These are phyloP conservation scores for Phaffomyces antillensis DNA, from an alignment of 805 yeast genomes.

Conservation along the genomic window DNA sequence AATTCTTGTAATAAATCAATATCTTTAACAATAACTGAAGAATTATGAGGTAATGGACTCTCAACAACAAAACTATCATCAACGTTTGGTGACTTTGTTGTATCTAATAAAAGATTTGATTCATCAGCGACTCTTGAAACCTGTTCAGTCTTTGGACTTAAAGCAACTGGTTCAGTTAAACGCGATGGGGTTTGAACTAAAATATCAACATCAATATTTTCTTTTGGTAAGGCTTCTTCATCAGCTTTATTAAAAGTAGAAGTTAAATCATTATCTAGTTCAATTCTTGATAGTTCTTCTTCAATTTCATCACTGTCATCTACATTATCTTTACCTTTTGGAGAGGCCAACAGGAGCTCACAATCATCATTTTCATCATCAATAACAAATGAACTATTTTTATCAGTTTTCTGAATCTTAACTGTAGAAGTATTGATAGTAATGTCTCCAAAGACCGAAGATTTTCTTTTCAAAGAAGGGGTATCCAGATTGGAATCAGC, in stretches of 20 bases:
- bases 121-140: slow-evolving; percentile 16
- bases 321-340: too few relatives aligned
- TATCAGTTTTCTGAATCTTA: slow-evolving; percentile 3
- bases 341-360: too few relatives aligned
- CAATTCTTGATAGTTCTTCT: slow-evolving; percentile 24
- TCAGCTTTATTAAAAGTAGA: slow-evolving; percentile 7
- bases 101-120: slow-evolving; percentile 12
- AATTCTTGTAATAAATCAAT: slow-evolving; percentile 5
- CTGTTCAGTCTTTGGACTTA: slow-evolving; percentile 26
- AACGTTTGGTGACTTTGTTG: slow-evolving; percentile 15
- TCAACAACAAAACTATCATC: slow-evolving; percentile 15
- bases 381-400: background rate
- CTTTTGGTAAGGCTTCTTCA: background rate
- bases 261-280: slow-evolving; percentile 7
- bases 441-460: slow-evolving; percentile 1
- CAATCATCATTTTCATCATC: slow-evolving; percentile 17
- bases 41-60: slow-evolving; percentile 15
- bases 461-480: slow-evolving; percentile 9
- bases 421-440: background rate
- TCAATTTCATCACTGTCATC: slow-evolving; percentile 18
- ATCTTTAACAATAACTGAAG: slow-evolving; percentile 3
- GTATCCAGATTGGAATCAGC: background rate
- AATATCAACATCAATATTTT: background rate
- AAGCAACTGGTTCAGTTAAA: slow-evolving; percentile 25
- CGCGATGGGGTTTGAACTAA: slow-evolving; percentile 22